Percentiles rank a stretch among this genome's conserved stretches.
These are phyloP conservation scores for Xylaria sp. DNA, from an alignment of 2,329 filamentous ascomycete genomes.

Conservation along the genomic window DNA sequence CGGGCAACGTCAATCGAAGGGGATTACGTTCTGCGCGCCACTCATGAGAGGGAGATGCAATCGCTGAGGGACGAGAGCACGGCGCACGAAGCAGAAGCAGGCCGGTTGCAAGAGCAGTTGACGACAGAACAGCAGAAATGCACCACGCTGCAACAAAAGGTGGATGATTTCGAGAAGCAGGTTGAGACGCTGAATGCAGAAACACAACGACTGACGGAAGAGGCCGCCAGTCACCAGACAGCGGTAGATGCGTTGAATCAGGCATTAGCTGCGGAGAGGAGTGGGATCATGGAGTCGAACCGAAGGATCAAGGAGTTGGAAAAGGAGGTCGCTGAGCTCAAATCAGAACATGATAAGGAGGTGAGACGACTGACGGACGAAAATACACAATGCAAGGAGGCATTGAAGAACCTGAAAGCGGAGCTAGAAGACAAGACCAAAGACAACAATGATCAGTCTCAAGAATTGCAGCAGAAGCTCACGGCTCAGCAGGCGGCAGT, in stretches of 20 bases:
- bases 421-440: not conserved
- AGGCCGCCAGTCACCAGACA: no score
- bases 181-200: no score
- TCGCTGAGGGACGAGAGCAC: not conserved
- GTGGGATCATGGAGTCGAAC: not conserved
- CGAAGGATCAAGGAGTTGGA: slow-evolving; percentile 3
- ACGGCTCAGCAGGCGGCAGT: no score
- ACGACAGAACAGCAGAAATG: not conserved
- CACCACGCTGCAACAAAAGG: no score
- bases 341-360: slow-evolving; percentile 3
- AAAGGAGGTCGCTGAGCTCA: slow-evolving; percentile 1
- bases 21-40: no score
- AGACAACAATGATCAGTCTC: no score
- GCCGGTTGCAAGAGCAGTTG: not conserved
- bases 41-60: not conserved
- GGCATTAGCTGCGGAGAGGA: no score
- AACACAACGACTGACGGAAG: no score
- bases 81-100: not conserved
- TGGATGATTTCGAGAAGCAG: no score
- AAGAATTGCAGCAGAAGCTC: no score
- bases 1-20: no score
- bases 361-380: not conserved
- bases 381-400: not conserved
- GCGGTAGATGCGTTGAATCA: no score
- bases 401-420: slow-evolving; percentile 4